A percentile compares a stretch with the other conserved stretches of the same genome.
These are phyloP conservation scores for Plenodomus lindquistii DNA, from an alignment of 2,329 filamentous ascomycete genomes.

Conservation along the genomic window DNA sequence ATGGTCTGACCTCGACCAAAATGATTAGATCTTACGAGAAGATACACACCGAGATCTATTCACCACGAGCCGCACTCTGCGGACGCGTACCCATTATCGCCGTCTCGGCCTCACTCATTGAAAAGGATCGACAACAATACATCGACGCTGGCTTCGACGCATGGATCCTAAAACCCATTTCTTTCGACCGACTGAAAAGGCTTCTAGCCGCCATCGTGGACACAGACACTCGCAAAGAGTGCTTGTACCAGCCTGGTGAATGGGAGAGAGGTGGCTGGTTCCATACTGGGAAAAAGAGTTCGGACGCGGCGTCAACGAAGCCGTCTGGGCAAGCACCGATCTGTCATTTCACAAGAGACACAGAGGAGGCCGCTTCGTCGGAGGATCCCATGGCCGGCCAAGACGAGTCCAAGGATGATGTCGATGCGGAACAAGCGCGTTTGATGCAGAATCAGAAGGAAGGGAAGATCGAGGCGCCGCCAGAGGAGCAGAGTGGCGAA, in stretches of 20 bases:
- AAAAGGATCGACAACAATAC: conserved; percentile 70
- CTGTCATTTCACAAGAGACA: conserved; percentile 20
- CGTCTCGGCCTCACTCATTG: conserved; percentile 80
- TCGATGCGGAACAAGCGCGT: conserved; percentile 28
- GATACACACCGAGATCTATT: conserved; percentile 57
- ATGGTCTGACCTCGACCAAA: conserved; percentile 79
- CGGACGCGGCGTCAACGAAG: conserved; percentile 44
- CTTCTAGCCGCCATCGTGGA: conserved; percentile 72
- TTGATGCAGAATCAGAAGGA: conserved; percentile 17
- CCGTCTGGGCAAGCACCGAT: conserved; percentile 29
- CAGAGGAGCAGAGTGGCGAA: not conserved
- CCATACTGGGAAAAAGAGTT: conserved; percentile 43
- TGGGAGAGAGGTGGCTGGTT: conserved; percentile 95
- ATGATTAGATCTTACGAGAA: conserved; percentile 78
- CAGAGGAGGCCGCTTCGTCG: conserved; percentile 19
- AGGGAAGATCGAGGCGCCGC: conserved; percentile 8
- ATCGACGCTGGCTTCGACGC: conserved; percentile 82
- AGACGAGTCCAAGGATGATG: conserved; percentile 13
- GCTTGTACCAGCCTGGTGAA: conserved; percentile 69
- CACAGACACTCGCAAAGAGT: conserved; percentile 59
- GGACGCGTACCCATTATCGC: conserved; percentile 80
- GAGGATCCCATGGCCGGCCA: conserved; percentile 27
- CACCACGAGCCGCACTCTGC: conserved; percentile 61
- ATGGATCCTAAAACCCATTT: conserved; percentile 88
- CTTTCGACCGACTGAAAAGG: conserved; percentile 73